Evolutionary conservation across 2,329 filamentous ascomycete species (phyloP), one percentile per base, ranked within the genome.

Genomic region (Pseudogymnoascus sp.): DNA sequence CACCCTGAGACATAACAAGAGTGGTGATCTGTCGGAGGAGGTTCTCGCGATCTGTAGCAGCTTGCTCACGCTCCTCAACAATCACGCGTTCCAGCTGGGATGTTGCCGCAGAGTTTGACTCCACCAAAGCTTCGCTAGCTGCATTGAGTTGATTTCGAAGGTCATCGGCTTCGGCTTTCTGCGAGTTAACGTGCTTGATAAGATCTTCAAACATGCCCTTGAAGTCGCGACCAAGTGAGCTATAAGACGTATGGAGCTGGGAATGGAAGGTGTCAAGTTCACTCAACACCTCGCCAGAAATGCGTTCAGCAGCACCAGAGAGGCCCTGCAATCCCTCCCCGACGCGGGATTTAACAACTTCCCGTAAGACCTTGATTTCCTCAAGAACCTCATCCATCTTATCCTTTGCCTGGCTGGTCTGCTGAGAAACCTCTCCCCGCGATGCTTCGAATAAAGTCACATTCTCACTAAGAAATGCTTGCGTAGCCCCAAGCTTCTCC

Each of bases 321-420:
- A 97, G 85, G 25, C 91, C 87, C 69, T 91, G 88, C 45, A 97
- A 80, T 7, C 93, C 93, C 71, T 92, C 87, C 2, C 91, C 90
- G 58, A 97, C 90, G 65, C 89, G 88, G 59, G 84, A 80, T 78
- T 97, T 97, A 60, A 97, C 91, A 61, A 90, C 88, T 73, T 96
- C 90, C 21, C 93, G 86, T 23, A 97, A 81, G n/a, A 84, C 86
- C 72, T 93, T 93, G 73, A 97, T 96, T 72, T 96, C 93, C 70
- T 95, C 90, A 8, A 99, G 81, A 1, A 96, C 88, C n/a, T 84
- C 80, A 69, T 97, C 93, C 90, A 97, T 92, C 63, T 93, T 89
- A 58, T 93, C 86, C 70, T 89, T 90, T 2, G 91, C 88, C 65
- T 82, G 80, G 23, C 82, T 79, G 62, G 87, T 89, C 69, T 89